These are phyloP conservation scores for Grosmannia huntii DNA, from an alignment of 2,329 filamentous ascomycete genomes.

Conservation along the genomic window DNA sequence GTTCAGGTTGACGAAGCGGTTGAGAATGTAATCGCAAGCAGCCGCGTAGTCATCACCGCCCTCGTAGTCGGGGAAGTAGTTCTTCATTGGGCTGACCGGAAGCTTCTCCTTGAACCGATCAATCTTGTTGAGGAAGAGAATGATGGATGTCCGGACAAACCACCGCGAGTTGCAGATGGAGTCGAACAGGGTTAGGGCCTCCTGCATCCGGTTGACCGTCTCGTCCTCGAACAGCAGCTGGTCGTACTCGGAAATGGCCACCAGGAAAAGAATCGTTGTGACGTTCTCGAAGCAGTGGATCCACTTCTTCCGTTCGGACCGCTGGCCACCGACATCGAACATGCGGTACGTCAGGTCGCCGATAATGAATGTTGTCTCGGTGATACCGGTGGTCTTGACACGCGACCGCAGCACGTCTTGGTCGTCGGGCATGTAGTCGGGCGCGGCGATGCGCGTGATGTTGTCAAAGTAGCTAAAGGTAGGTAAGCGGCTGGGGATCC, in stretches of 20 bases:
- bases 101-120: slow-evolving; percentile 83
- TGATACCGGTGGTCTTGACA: slow-evolving; percentile 97
- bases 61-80: slow-evolving; percentile 86
- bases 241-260: slow-evolving; percentile 95
- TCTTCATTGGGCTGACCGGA: slow-evolving; percentile 69
- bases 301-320: slow-evolving; percentile 98
- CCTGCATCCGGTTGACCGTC: slow-evolving; percentile 90
- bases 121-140: slow-evolving; percentile 83
- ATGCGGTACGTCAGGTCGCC: slow-evolving; percentile 90
- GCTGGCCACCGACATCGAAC: slow-evolving; percentile 94
- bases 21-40: slow-evolving; percentile 97
- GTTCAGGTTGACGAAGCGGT: slow-evolving; percentile 95
- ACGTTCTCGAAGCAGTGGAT: slow-evolving; percentile 99
- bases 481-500: neutral
- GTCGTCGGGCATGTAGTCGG: slow-evolving; percentile 90
- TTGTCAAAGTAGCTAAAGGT: slow-evolving; percentile 78
- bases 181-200: slow-evolving; percentile 75
- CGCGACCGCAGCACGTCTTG: slow-evolving; percentile 90
- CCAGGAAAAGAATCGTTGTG: slow-evolving; percentile 89
- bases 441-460: slow-evolving; percentile 76
- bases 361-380: slow-evolving; percentile 91
- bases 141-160: slow-evolving; percentile 85
- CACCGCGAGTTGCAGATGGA: slow-evolving; percentile 80
- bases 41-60: slow-evolving; percentile 90
- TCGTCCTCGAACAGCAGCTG: slow-evolving; percentile 93